A percentile compares a stretch with the other conserved stretches of the same genome.
Evolutionary conservation across 2,329 filamentous ascomycete genomes (phyloP).

Genomic region (Parascedosporium putredinis): DNA sequence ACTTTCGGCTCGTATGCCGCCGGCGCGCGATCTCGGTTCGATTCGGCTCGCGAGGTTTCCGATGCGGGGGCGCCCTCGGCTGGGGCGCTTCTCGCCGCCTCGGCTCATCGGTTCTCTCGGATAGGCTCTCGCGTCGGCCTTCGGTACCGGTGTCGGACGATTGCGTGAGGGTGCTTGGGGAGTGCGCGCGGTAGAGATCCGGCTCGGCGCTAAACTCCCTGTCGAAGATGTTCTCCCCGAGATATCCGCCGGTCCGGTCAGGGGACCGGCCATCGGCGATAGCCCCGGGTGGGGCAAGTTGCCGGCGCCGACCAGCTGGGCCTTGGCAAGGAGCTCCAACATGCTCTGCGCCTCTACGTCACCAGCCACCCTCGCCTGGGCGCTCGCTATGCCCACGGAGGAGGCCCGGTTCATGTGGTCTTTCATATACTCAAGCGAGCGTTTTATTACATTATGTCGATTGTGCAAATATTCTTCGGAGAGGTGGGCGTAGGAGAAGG

Average conservation of each 20-base stretch:
- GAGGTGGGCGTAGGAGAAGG: slow-evolving; percentile 94
- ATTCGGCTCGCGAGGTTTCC: background rate
- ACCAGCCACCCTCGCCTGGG: slow-evolving; percentile 70
- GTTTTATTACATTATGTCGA: slow-evolving; percentile 84
- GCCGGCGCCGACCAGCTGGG: slow-evolving; percentile 65
- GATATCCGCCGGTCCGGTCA: slow-evolving; percentile 70
- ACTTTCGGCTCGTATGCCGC: slow-evolving; percentile 39
- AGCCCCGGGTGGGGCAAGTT: slow-evolving; percentile 42
- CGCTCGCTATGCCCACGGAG: slow-evolving; percentile 67
- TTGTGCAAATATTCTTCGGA: slow-evolving; percentile 86
- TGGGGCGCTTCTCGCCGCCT: background rate
- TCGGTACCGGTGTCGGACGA: background rate
- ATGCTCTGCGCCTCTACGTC: slow-evolving; percentile 83
- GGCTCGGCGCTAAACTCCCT: slow-evolving; percentile 47
- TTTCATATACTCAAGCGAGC: slow-evolving; percentile 93
- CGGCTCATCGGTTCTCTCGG: background rate
- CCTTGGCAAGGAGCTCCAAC: slow-evolving; percentile 76
- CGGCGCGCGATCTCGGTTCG: slow-evolving; percentile 40
- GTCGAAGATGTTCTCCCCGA: slow-evolving; percentile 76
- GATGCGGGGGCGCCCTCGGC: background rate
- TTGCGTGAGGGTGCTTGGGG: slow-evolving; percentile 6
- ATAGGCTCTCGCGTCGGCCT: background rate
- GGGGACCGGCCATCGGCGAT: slow-evolving; percentile 39
- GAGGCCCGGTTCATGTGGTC: slow-evolving; percentile 75
- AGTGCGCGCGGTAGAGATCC: slow-evolving; percentile 12